Percentiles rank a stretch among this genome's conserved stretches.
Evolutionary conservation across 106 monocot species (phyloP).

Genomic region (Phalaenopsis equestris): DNA sequence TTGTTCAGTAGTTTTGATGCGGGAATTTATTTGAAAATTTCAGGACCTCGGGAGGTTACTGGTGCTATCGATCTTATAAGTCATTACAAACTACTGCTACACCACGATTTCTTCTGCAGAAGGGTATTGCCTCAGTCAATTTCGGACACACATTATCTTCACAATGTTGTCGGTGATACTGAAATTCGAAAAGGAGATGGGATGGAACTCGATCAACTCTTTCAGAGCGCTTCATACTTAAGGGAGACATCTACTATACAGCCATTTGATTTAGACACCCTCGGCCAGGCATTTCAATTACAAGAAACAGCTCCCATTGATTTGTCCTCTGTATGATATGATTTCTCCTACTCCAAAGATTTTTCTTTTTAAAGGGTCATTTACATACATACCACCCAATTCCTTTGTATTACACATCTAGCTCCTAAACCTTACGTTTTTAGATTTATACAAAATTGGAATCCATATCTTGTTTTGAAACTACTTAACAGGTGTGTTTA

Average conservation of each 20-base stretch:
- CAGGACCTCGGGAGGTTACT: constrained; percentile 86
- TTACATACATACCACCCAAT: too few species aligned
- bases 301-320: constrained; percentile 74
- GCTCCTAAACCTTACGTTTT: too few species aligned
- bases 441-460: too few species aligned
- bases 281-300: constrained; percentile 81
- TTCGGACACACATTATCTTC: constrained; percentile 93
- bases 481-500: too few species aligned
- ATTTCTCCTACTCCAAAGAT: constrained; percentile 9
- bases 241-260: constrained; percentile 63
- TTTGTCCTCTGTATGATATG: constrained; percentile 84
- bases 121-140: constrained; percentile 63
- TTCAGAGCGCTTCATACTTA: constrained; percentile 53
- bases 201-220: constrained; percentile 88
- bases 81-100: constrained; percentile 73
- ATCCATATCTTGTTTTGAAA: too few species aligned
- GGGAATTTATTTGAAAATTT: constrained; percentile 9
- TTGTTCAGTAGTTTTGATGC: background rate
- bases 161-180: constrained; percentile 89
- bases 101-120: constrained; percentile 95
- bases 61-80: constrained; percentile 90
- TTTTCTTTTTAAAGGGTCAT: background rate
- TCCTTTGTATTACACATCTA: too few species aligned
- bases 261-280: constrained; percentile 67
- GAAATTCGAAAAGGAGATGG: constrained; percentile 95